Conservation (phyloP, 2,329 filamentous ascomycete genomes). For the Teratosphaeria pseudoeucalypti region DNA sequence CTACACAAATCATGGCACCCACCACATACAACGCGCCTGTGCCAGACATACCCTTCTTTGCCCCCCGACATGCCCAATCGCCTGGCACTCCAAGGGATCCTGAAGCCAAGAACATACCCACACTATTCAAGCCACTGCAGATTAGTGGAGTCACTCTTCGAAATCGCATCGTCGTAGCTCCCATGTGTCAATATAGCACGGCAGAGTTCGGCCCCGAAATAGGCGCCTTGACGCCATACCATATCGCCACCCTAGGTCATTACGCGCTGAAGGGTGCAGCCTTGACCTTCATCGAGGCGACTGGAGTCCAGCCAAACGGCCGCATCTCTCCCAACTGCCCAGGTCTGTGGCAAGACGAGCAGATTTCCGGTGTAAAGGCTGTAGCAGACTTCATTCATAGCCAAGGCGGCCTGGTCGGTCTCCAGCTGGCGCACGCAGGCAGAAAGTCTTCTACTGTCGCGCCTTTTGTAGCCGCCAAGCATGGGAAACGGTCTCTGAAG, state of each 20-base stretch:
- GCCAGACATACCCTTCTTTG: conserved; percentile 37
- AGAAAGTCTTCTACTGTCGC: conserved; percentile 48
- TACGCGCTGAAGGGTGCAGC: conserved; percentile 66
- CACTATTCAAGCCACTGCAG: conserved; percentile 48
- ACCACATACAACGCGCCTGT: conserved; percentile 30
- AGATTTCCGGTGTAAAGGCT: conserved; percentile 60
- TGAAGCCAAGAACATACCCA: conserved; percentile 40
- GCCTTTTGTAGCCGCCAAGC: conserved; percentile 45
- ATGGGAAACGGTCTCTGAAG: conserved; percentile 37
- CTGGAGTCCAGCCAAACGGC: conserved; percentile 64
- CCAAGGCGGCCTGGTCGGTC: conserved; percentile 62
- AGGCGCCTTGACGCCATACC: conserved; percentile 68
- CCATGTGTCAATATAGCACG: conserved; percentile 59
- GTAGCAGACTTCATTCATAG: conserved; percentile 69
- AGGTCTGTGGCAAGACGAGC: conserved; percentile 74
- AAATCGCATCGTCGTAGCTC: conserved; percentile 52
- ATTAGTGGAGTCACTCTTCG: conserved; percentile 50
- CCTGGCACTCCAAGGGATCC: conserved; percentile 36
- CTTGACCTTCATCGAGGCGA: conserved; percentile 68
- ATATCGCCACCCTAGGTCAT: conserved; percentile 71
- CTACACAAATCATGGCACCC: not conserved
- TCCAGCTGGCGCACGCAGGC: conserved; percentile 76
- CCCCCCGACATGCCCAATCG: conserved; percentile 32
- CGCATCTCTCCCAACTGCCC: conserved; percentile 70
- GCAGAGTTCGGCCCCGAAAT: conserved; percentile 36